Evolutionary conservation across 2,329 filamentous ascomycete species (phyloP).

Genomic region (Fusarium acutatum): DNA sequence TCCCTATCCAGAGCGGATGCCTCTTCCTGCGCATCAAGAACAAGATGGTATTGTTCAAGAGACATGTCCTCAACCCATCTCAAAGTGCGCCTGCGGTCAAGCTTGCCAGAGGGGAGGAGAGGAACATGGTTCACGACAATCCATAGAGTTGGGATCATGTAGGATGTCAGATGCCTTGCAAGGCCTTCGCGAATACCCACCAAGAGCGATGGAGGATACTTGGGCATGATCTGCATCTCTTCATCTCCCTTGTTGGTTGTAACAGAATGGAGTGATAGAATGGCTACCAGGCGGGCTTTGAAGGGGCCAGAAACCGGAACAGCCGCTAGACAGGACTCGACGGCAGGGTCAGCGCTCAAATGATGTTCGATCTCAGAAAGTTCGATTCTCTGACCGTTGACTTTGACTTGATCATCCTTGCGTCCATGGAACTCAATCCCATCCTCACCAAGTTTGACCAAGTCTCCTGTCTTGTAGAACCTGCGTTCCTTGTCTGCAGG

Average conservation of each 20-base stretch:
- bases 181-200: constrained; percentile 13
- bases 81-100: constrained; percentile 1
- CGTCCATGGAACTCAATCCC: constrained; percentile 41
- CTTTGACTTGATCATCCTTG: constrained; percentile 47
- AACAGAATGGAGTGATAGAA: constrained; percentile 5
- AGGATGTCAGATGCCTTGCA: constrained; percentile 1
- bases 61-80: constrained; percentile 17
- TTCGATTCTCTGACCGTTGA: constrained; percentile 46
- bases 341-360: constrained; percentile 1
- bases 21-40: constrained; percentile 11
- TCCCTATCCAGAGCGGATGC: constrained; percentile 15
- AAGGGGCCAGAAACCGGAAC: constrained; percentile 6
- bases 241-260: background rate
- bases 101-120: constrained; percentile 28
- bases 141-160: constrained; percentile 32
- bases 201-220: background rate
- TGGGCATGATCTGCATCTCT: background rate
- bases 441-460: constrained; percentile 33
- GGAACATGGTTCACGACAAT: constrained; percentile 5
- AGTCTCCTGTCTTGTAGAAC: constrained; percentile 37
- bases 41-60: background rate
- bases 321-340: constrained; percentile 18
- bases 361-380: constrained; percentile 44
- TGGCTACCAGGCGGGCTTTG: constrained; percentile 16
- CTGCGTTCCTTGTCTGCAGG: background rate